A percentile compares a stretch with the other conserved stretches of the same genome.
These are phyloP conservation scores for Fusarium torulosum DNA, from an alignment of 2,329 filamentous ascomycete genomes.

Conservation along the genomic window DNA sequence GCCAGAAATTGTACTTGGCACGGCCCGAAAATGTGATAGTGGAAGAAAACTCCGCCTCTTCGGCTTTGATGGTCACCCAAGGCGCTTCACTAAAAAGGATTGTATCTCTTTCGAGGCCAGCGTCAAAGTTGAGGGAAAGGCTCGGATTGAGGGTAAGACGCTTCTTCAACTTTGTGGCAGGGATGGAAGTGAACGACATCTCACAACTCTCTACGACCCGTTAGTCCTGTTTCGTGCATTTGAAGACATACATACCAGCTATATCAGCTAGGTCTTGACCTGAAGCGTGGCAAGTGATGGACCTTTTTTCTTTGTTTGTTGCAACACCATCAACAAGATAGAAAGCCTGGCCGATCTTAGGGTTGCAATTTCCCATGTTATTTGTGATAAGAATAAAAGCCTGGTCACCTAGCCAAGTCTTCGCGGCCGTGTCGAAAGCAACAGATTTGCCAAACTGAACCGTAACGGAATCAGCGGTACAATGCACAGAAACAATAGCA, in stretches of 20 bases:
- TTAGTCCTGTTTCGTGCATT: background rate
- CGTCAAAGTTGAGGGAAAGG: background rate
- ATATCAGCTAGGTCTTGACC: constrained; percentile 11
- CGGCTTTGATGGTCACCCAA: constrained; percentile 21
- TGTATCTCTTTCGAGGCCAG: constrained; percentile 12
- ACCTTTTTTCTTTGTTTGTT: background rate
- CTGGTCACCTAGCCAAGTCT: background rate
- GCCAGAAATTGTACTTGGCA: constrained; percentile 27
- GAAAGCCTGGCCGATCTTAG: constrained; percentile 9
- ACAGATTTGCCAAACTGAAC: constrained; percentile 13
- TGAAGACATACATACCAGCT: background rate
- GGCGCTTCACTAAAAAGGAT: constrained; percentile 16
- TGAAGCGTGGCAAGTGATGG: constrained; percentile 13
- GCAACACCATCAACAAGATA: constrained; percentile 12
- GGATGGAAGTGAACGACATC: constrained; percentile 20
- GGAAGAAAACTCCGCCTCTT: constrained; percentile 21
- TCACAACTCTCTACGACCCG: constrained; percentile 4
- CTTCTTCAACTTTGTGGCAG: constrained; percentile 12
- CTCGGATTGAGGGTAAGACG: constrained; percentile 9
- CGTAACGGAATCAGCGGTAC: background rate
- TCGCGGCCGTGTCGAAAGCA: constrained; percentile 2
- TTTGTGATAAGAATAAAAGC: constrained; percentile 14
- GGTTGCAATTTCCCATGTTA: constrained; percentile 19
- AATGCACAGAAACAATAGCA: constrained; percentile 6
- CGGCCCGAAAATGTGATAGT: constrained; percentile 11